phyloP scores from a whole-genome alignment of 2,329 filamentous ascomycete species.

The Clarireedia hainanense region DNA sequence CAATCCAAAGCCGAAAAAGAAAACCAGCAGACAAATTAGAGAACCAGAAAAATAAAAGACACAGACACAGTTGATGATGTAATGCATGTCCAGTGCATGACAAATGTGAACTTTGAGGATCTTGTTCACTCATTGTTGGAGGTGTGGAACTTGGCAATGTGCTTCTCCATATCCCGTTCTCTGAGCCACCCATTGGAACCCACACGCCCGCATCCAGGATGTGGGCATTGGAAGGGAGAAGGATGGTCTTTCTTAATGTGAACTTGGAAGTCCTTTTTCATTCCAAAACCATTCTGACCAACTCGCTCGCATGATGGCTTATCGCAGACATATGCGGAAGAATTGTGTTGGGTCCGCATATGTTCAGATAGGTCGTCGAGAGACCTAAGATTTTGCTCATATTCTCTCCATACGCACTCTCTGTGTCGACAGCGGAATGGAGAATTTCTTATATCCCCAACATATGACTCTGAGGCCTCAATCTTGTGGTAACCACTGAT shows the following conservation, averaged over 20 bases:
- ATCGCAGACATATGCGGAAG: background rate
- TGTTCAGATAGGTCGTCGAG: background rate
- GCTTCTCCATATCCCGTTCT: slow-evolving; percentile 15
- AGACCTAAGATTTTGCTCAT: background rate
- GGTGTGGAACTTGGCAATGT: slow-evolving; percentile 1
- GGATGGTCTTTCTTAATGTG: slow-evolving; percentile 16
- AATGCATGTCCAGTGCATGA: too few relatives aligned
- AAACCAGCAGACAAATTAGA: background rate
- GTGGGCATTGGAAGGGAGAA: slow-evolving; percentile 13
- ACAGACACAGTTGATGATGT: background rate
- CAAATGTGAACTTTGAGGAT: too few relatives aligned
- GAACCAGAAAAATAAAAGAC: too few relatives aligned
- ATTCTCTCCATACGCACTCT: fast-evolving
- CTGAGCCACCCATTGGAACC: slow-evolving; percentile 16
- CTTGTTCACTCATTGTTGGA: background rate
- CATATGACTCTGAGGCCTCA: background rate
- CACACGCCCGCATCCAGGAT: slow-evolving; percentile 14
- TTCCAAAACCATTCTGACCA: background rate
- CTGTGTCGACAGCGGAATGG: background rate
- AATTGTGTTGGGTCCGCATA: background rate
- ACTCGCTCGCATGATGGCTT: background rate
- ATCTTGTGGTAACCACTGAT: background rate
- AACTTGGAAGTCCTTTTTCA: slow-evolving; percentile 6
- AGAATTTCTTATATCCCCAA: fast-evolving
- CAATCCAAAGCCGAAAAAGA: too few relatives aligned